phyloP scores from a whole-genome alignment of 108 stramenopile species.

The Aurantiochytrium sp. region DNA sequence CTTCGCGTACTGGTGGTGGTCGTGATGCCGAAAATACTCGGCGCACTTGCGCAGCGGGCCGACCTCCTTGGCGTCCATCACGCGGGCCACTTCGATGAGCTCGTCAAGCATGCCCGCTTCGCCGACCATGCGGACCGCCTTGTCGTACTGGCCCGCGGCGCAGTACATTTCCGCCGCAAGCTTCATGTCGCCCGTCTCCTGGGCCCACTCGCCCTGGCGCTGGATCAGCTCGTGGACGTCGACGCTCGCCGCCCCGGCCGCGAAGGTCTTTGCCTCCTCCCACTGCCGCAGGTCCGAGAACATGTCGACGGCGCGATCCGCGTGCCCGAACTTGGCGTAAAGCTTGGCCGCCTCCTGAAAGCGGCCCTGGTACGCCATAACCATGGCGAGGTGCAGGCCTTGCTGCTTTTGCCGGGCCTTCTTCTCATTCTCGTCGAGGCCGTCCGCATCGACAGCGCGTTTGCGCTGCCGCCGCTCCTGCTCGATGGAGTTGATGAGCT shows the following conservation, averaged over 20 bases:
- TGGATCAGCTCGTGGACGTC: conserved; percentile 45
- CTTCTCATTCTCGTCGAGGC: not conserved
- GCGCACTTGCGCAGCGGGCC: conserved; percentile 49
- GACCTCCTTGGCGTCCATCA: conserved; percentile 31
- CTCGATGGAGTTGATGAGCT: conserved; percentile 42
- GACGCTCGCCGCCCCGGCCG: conserved; percentile 37
- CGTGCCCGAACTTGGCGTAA: conserved; percentile 43
- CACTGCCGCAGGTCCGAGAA: conserved; percentile 59
- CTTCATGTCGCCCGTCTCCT: conserved; percentile 52
- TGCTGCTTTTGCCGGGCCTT: not conserved
- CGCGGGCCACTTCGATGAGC: conserved; percentile 44
- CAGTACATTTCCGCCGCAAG: conserved; percentile 51
- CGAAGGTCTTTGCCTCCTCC: conserved; percentile 61
- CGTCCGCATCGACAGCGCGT: not conserved
- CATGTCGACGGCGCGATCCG: conserved; percentile 51
- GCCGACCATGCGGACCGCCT: conserved; percentile 44
- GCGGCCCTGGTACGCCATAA: conserved; percentile 51
- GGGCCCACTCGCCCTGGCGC: conserved; percentile 57
- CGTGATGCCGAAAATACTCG: conserved; percentile 29
- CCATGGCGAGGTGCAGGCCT: conserved; percentile 41
- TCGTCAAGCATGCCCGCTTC: conserved; percentile 46
- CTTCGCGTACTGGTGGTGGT: conserved; percentile 43
- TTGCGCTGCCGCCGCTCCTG: conserved; percentile 16
- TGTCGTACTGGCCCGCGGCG: conserved; percentile 37
- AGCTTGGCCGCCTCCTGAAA: conserved; percentile 61